phyloP scores from a whole-genome alignment of 352 stramenopile genomes.

The Pythium phragmiticola region DNA sequence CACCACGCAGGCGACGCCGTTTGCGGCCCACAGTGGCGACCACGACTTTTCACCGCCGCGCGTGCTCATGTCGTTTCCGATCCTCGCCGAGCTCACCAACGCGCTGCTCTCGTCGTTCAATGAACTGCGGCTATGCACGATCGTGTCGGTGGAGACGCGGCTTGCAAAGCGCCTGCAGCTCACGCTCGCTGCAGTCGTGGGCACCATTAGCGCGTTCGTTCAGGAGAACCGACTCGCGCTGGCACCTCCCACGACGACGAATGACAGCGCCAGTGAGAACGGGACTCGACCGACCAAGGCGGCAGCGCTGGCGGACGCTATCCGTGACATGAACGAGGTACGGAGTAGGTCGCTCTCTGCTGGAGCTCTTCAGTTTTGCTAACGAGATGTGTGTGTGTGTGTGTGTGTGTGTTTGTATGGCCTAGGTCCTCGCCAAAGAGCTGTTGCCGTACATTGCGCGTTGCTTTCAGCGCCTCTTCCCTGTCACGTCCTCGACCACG shows the following conservation, averaged over 20 bases:
- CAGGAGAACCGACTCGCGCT: constrained; percentile 50
- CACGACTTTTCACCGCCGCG: constrained; percentile 70
- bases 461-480: constrained; percentile 74
- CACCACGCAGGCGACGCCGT: not conserved
- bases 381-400: not conserved
- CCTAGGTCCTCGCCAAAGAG: constrained; percentile 51
- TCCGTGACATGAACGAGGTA: constrained; percentile 64
- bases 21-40: constrained; percentile 12
- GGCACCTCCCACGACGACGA: not conserved
- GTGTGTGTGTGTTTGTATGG: not conserved
- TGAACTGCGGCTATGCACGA: constrained; percentile 76
- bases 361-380: not conserved
- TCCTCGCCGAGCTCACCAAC: constrained; percentile 85
- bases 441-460: constrained; percentile 68
- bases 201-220: constrained; percentile 56
- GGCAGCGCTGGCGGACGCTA: constrained; percentile 33
- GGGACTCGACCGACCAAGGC: constrained; percentile 27
- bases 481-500: not conserved
- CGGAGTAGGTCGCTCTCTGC: not conserved
- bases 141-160: constrained; percentile 58
- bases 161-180: constrained; percentile 58
- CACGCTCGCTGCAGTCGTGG: constrained; percentile 45
- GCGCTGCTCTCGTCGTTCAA: constrained; percentile 78
- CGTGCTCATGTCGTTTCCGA: constrained; percentile 85
- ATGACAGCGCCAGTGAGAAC: constrained; percentile 5